These are phyloP conservation scores for Coemansia sp. DNA, from an alignment of 192 early-diverging fungal genomes.

Conservation along the genomic window DNA sequence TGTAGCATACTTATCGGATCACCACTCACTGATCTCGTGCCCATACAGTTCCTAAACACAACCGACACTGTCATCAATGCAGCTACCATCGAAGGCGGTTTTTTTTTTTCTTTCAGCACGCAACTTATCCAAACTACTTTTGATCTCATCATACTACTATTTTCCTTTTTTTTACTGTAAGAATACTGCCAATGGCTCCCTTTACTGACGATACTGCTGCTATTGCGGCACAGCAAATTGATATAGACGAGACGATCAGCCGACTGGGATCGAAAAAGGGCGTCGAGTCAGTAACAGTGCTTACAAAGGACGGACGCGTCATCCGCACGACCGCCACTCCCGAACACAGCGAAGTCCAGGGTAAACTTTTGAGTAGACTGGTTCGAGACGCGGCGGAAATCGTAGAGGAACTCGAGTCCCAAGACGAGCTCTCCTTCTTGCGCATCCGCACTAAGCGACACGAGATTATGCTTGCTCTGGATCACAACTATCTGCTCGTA, in stretches of 20 bases:
- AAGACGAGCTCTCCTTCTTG: slow-evolving; percentile 94
- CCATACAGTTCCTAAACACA: not conserved
- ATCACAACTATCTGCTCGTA: slow-evolving; percentile 49
- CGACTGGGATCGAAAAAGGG: slow-evolving; percentile 86
- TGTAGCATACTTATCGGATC: not conserved
- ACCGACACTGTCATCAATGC: not conserved
- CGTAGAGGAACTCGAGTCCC: slow-evolving; percentile 79
- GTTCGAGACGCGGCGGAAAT: slow-evolving; percentile 73
- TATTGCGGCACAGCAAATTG: slow-evolving; percentile 41
- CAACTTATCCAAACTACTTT: not conserved
- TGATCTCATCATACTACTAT: not conserved
- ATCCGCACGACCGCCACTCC: slow-evolving; percentile 87
- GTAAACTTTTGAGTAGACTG: slow-evolving; percentile 80
- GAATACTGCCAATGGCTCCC: not conserved
- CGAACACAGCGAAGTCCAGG: slow-evolving; percentile 77
- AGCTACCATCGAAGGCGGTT: not conserved
- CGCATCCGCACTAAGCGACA: slow-evolving; percentile 92
- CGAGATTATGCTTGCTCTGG: slow-evolving; percentile 95
- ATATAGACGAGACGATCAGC: slow-evolving; percentile 93
- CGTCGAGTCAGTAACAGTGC: slow-evolving; percentile 87
- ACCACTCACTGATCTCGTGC: not conserved
- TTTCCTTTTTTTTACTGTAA: not conserved
- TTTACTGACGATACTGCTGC: slow-evolving; percentile 7
- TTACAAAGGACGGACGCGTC: slow-evolving; percentile 88
- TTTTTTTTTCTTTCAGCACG: not conserved